A percentile compares a stretch with the other conserved stretches of the same genome.
Conservation (phyloP, 345 rosid species). For the Citrus inodora region DNA sequence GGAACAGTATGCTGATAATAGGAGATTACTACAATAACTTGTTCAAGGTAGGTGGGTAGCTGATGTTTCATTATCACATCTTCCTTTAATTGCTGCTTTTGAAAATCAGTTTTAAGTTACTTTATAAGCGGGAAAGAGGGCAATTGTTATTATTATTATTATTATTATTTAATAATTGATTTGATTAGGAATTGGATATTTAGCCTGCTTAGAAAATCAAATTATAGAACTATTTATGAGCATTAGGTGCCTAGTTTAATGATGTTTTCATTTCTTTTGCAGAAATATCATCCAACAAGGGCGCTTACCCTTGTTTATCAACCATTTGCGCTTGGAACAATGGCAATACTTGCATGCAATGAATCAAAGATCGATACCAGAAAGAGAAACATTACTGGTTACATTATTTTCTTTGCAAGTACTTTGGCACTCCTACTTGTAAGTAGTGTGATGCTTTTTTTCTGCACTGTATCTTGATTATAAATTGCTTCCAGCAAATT, state of each 20-base stretch:
- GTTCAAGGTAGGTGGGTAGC: constrained; percentile 57
- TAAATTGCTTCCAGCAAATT: not conserved
- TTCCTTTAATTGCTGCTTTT: not conserved
- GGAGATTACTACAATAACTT: constrained; percentile 72
- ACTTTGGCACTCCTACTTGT: constrained; percentile 71
- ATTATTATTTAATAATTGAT: not conserved
- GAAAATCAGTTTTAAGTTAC: not conserved
- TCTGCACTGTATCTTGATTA: not conserved
- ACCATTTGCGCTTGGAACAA: constrained; percentile 69
- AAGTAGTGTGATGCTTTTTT: constrained; percentile 24
- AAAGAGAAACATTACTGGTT: constrained; percentile 61
- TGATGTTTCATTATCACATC: not conserved
- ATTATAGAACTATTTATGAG: not conserved
- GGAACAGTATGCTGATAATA: constrained; percentile 84
- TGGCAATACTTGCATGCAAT: constrained; percentile 52
- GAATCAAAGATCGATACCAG: constrained; percentile 75
- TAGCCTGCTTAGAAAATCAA: not conserved
- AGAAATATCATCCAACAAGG: constrained; percentile 90
- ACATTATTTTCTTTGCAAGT: constrained; percentile 50
- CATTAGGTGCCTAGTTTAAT: not conserved
- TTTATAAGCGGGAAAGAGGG: not conserved
- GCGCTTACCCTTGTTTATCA: constrained; percentile 78
- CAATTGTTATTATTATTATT: not conserved
- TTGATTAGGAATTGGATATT: not conserved
- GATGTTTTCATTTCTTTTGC: constrained; percentile 14